These are phyloP conservation scores for Chaetoscypha palmicola DNA, from an alignment of 2,329 filamentous ascomycete genomes.

Conservation along the genomic window DNA sequence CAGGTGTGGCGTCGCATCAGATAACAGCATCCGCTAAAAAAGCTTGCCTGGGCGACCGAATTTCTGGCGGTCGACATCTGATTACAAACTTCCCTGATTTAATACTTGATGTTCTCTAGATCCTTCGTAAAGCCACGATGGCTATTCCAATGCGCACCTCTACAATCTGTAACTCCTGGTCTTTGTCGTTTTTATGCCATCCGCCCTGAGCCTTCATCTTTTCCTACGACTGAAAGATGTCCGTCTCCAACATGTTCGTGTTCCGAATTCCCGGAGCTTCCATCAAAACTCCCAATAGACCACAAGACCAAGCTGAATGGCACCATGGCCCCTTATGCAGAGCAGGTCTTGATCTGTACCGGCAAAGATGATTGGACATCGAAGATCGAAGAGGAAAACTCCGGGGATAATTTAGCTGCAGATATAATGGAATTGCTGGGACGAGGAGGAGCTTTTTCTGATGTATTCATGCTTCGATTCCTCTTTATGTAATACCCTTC, in stretches of 20 bases:
- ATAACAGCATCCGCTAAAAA: no score
- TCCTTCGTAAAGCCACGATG: conserved; percentile 15
- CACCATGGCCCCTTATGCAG: conserved; percentile 68
- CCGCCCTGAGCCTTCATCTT: conserved; percentile 12
- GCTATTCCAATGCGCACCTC: conserved; percentile 3
- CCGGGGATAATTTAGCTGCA: conserved; percentile 57
- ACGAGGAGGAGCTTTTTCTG: conserved; percentile 56
- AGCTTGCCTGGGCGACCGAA: no score
- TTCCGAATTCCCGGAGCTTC: conserved; percentile 56
- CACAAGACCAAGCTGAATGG: conserved; percentile 61
- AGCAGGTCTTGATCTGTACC: conserved; percentile 80
- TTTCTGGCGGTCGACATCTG: no score
- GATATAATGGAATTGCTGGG: conserved; percentile 66
- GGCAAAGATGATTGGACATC: conserved; percentile 75
- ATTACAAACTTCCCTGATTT: background rate
- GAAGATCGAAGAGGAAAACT: conserved; percentile 75
- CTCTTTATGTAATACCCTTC: no score
- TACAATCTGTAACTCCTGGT: background rate
- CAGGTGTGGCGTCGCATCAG: no score
- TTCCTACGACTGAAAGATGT: conserved; percentile 40
- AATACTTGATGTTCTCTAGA: conserved; percentile 15
- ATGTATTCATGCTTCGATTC: conserved; percentile 44
- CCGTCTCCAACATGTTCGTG: conserved; percentile 73
- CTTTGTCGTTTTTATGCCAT: background rate
- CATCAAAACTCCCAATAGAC: conserved; percentile 68